Evolutionary conservation across 2,329 filamentous ascomycete species (phyloP).

Genomic region (Pyrenophora seminiperda): DNA sequence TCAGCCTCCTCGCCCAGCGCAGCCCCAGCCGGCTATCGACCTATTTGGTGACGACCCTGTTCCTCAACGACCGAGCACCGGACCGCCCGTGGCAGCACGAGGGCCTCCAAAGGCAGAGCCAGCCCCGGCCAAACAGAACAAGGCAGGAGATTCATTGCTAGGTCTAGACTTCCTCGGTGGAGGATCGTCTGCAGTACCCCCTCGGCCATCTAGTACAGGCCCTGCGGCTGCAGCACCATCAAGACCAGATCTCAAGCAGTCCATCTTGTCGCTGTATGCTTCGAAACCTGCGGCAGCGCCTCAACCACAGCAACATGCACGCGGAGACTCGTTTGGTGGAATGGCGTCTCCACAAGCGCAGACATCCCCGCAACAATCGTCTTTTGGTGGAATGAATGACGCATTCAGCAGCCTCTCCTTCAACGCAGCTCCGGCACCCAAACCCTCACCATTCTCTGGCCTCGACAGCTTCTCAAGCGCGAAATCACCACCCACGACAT

Average conservation of each 20-base stretch:
- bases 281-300: slow-evolving; percentile 72
- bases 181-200: slow-evolving; percentile 68
- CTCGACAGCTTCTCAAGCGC: slow-evolving; percentile 59
- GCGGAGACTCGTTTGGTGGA: slow-evolving; percentile 54
- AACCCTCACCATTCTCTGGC: slow-evolving; percentile 68
- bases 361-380: slow-evolving; percentile 47
- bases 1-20: slow-evolving; percentile 36
- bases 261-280: slow-evolving; percentile 92
- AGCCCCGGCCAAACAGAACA: slow-evolving; percentile 64
- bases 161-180: slow-evolving; percentile 91
- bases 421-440: slow-evolving; percentile 53
- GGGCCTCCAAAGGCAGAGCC: slow-evolving; percentile 70
- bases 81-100: slow-evolving; percentile 60
- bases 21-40: slow-evolving; percentile 62
- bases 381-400: slow-evolving; percentile 73
- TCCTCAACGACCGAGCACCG: slow-evolving; percentile 72
- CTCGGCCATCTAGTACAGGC: slow-evolving; percentile 79
- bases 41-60: slow-evolving; percentile 81
- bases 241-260: slow-evolving; percentile 93
- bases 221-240: slow-evolving; percentile 68
- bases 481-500: slow-evolving; percentile 47
- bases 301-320: slow-evolving; percentile 58
- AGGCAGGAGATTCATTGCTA: slow-evolving; percentile 81
- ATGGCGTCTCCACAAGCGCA: slow-evolving; percentile 54
- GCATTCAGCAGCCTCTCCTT: slow-evolving; percentile 77